Evolutionary conservation across 345 rosid species (phyloP), one percentile per base, ranked within the genome.

Genomic region (Camelina laxa): DNA sequence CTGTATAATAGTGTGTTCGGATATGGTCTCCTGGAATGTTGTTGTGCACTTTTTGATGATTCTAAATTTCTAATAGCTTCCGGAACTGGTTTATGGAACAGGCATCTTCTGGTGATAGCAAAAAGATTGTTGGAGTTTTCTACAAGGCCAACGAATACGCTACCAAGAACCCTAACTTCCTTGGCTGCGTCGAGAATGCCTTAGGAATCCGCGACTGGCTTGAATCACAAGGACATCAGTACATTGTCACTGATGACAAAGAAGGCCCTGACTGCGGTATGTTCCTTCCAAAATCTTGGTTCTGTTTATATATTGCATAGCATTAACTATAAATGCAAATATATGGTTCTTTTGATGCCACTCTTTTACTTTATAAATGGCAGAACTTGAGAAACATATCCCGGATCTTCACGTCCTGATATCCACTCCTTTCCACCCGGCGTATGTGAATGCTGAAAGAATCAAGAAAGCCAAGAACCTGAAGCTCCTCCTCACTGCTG

Each of bases 41-140:
- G 27, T 33, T 1, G 22, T 15, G 1, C 9, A 22, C n/a, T 22
- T 58, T 20, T 35, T 35, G 20, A 56, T 70, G 48, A 21, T 22
- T 19, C 38, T 27, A 27, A 20, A 13, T 39, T 12, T 12, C 12
- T 17, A 15, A 42, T 16, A 55, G 33, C 17, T 53, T 70, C 7
- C 9, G 57, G 48, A 60, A 30, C 41, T 74, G 38, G 39, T 35
- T 55, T 41, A 36, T 67, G 75, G 57, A 35, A 71, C 85, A 89
- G 96, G 88, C 91, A 68, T 84, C 95, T 72, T 60, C 91, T 6
- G 93, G 84, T 41, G 80, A 77, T n/a, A 86, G 88, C 85, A 89
- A 89, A 75, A 94, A 94, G 86, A 91, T 94, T 33, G 97, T 91
- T 53, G 98, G 98, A 3, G 98, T 94, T 58, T 94, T 94, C 82